Conservation (phyloP, 768 basidiomycete species). For the Tephrocybe rancida region DNA sequence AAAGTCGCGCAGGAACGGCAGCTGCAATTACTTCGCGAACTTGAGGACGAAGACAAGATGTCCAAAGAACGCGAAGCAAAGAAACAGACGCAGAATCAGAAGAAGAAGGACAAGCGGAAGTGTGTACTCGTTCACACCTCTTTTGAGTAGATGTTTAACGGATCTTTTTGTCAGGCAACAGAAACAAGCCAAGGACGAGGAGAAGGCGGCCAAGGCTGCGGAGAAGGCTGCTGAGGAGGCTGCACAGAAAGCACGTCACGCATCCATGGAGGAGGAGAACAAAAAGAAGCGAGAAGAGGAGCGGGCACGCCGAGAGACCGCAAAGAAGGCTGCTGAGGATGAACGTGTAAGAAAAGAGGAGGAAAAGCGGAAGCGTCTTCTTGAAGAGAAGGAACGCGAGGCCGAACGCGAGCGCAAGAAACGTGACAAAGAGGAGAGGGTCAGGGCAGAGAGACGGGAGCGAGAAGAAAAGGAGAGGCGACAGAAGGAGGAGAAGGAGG, state of each 20-base stretch:
- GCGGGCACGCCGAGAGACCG: conserved; percentile 72
- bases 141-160: conserved; percentile 7
- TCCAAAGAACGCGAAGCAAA: conserved; percentile 89
- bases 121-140: conserved; percentile 33
- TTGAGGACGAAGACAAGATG: conserved; percentile 93
- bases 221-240: conserved; percentile 89
- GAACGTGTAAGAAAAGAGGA: conserved; percentile 85
- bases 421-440: conserved; percentile 74
- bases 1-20: conserved; percentile 96
- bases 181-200: conserved; percentile 92
- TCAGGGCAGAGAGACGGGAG: conserved; percentile 73
- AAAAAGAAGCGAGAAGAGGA: conserved; percentile 89
- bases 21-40: conserved; percentile 87
- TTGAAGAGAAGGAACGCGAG: conserved; percentile 82
- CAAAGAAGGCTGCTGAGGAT: conserved; percentile 78
- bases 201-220: conserved; percentile 79
- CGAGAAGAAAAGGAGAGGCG: conserved; percentile 65
- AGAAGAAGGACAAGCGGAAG: conserved; percentile 97
- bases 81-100: conserved; percentile 95
- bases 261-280: conserved; percentile 77
- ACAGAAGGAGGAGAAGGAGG: conserved; percentile 70
- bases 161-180: conserved; percentile 61
- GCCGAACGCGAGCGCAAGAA: conserved; percentile 75
- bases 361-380: conserved; percentile 72
- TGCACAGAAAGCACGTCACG: conserved; percentile 73